A percentile compares a stretch with the other conserved stretches of the same genome.
Conservation (phyloP, 441 rosid species). For the Gossypium aridum region DNA sequence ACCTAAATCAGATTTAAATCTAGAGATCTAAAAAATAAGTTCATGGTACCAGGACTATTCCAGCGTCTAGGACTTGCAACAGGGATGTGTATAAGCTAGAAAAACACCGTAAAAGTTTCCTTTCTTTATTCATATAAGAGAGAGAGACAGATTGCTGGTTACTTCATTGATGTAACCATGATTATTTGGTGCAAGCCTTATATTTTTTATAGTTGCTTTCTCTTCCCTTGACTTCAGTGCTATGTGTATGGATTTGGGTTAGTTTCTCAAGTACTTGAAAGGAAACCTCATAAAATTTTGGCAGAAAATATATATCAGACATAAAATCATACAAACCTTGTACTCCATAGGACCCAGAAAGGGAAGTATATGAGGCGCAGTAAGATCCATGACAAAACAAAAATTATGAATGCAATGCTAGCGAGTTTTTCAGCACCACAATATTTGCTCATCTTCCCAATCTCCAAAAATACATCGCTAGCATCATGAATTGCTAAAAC, state of each 20-base stretch:
- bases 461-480: conserved; percentile 84
- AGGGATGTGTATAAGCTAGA: not conserved
- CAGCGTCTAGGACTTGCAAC: not conserved
- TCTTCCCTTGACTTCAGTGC: not conserved
- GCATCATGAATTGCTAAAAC: conserved; percentile 59
- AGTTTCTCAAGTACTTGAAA: not conserved
- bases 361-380: conserved; percentile 90
- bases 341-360: conserved; percentile 95
- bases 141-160: too few relatives aligned
- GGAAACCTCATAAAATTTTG: not conserved
- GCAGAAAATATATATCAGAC: conserved; percentile 4
- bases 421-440: conserved; percentile 73
- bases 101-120: too few relatives aligned
- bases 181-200: too few relatives aligned
- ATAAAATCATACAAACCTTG: conserved; percentile 47
- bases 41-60: not conserved
- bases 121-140: too few relatives aligned
- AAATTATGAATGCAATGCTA: conserved; percentile 64
- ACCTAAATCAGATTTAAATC: not conserved
- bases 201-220: not conserved
- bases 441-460: conserved; percentile 95
- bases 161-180: too few relatives aligned
- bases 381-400: conserved; percentile 81
- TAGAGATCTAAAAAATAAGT: not conserved
- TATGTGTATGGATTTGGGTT: not conserved